Evolutionary conservation across 2,329 filamentous ascomycete genomes (phyloP).

Genomic region (Coniochaeta prunicola): DNA sequence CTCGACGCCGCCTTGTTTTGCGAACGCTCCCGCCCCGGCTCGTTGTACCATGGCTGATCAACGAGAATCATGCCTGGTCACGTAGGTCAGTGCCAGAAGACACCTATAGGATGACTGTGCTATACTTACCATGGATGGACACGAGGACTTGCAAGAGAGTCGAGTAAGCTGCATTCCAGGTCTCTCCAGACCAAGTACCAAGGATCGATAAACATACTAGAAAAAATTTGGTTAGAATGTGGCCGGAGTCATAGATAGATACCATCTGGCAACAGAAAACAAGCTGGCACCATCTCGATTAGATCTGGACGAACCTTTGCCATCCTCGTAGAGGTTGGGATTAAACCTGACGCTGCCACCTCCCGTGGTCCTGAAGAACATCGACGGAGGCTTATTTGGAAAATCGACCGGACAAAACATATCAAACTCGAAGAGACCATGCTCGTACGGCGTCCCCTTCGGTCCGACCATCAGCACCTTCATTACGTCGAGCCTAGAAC

Average conservation of each 20-base stretch:
- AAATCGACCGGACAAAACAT: conserved; percentile 34
- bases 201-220: conserved; percentile 42
- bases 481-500: conserved; percentile 38
- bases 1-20: conserved; percentile 11
- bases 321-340: conserved; percentile 42
- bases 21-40: conserved; percentile 32
- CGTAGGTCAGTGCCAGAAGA: background rate
- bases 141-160: conserved; percentile 45
- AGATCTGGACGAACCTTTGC: conserved; percentile 30
- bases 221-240: background rate
- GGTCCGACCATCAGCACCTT: conserved; percentile 44
- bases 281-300: background rate
- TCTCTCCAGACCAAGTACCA: conserved; percentile 38
- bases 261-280: background rate
- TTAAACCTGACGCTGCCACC: conserved; percentile 33
- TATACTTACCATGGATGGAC: conserved; percentile 38
- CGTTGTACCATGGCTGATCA: conserved; percentile 46
- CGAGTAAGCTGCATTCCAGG: conserved; percentile 36
- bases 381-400: conserved; percentile 30
- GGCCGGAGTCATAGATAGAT: background rate
- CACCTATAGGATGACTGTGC: background rate
- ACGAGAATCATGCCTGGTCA: conserved; percentile 42
- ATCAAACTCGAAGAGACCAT: conserved; percentile 49
- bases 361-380: conserved; percentile 38
- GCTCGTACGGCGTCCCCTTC: conserved; percentile 41